phyloP scores from a whole-genome alignment of 257 asterid genomes.

The Lycium ferocissimum region DNA sequence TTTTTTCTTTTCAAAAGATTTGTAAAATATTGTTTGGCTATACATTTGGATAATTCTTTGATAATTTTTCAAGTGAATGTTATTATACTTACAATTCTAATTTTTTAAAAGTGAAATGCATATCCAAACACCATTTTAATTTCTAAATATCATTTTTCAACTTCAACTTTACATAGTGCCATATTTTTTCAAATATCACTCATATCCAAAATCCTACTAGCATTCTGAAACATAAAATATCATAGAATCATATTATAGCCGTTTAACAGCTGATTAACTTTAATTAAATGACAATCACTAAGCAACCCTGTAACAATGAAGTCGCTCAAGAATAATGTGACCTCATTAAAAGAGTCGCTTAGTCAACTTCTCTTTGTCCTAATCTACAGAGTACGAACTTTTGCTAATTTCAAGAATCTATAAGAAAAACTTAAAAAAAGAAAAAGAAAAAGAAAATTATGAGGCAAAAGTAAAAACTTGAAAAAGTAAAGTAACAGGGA shows the following conservation, averaged over 20 bases:
- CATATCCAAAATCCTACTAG: neutral
- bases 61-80: too few relatives aligned
- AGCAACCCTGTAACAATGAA: neutral
- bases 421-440: neutral
- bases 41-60: too few relatives aligned
- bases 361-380: neutral
- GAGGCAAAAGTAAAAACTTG: neutral
- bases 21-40: too few relatives aligned
- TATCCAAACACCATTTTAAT: too few relatives aligned
- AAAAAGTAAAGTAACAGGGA: neutral
- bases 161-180: too few relatives aligned
- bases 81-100: too few relatives aligned
- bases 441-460: neutral
- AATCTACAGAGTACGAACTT: neutral
- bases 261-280: neutral
- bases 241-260: neutral
- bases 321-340: neutral
- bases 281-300: neutral
- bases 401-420: slow-evolving; percentile 8
- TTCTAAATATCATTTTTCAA: too few relatives aligned
- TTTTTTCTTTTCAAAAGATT: too few relatives aligned
- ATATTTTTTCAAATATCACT: too few relatives aligned
- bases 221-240: neutral
- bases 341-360: neutral
- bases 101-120: too few relatives aligned